Base-by-base conservation (phyloP, 495 filamentous ascomycete genomes). In the Viridothelium virens region DNA sequence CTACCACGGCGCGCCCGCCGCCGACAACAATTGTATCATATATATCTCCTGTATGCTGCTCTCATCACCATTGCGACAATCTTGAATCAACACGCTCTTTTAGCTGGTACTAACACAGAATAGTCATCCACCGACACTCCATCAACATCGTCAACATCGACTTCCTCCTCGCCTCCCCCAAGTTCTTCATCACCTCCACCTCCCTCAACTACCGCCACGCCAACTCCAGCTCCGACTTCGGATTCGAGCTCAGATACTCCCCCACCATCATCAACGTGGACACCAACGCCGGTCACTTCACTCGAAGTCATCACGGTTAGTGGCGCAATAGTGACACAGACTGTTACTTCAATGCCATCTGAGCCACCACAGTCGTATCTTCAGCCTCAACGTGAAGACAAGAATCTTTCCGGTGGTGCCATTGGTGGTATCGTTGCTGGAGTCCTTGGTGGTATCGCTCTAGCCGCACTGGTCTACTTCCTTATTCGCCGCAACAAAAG, bases 21-120 rank as follows among this genome's bases (percentile, higher is more conserved):
- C 53, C 53, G 53, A 59, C 53, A 11, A 59, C 53, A 5, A 18
- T 59, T 59, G 53, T 59, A 59, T 59, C 53, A 59, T 59, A 59
- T 31, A 59, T 59, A 34, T 59, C 53, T 36, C 53, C 53, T 59
- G 53, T 59, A 59, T 14, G 53, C 53, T 33, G 33, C 18, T 59
- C 18, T 59, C 7, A 34, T 31, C 53, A n/a, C 36, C 25, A 25
- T 36, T 7, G n/a, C n/a, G 5, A 5, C 7, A 59, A 59, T 34
- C 25, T 10, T 18, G 53, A 11, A 59, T 36, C 31, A 59, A 36
- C 31, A 7, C 31, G 18, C 18, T 2, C 10, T 34, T 34, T 5
- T 36, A 3, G 5, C 10, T 36, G 10, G 25, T 59, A 59, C 18
- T 59, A 14, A 59, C 53, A 36, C 33, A 59, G 25, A 34, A 3